Conservation (phyloP, 2,329 filamentous ascomycete genomes). For the Calonectria honghensis region DNA sequence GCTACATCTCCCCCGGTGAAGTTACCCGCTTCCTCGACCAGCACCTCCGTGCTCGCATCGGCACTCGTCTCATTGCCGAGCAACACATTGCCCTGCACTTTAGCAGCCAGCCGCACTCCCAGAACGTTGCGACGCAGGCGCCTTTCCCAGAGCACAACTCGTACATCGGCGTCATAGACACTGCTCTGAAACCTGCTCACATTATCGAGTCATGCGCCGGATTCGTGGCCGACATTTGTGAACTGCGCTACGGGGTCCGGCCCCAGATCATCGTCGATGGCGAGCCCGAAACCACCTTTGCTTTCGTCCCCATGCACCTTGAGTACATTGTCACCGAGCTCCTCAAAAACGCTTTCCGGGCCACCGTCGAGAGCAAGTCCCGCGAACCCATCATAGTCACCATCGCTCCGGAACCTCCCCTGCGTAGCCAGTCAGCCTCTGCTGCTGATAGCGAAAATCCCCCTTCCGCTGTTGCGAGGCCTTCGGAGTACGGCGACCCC, state of each 20-base stretch:
- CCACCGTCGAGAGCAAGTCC: slow-evolving; percentile 90
- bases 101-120: slow-evolving; percentile 80
- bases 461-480: slow-evolving; percentile 27
- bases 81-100: slow-evolving; percentile 95
- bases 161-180: slow-evolving; percentile 97
- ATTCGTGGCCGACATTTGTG: slow-evolving; percentile 96
- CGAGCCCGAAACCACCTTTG: slow-evolving; percentile 90
- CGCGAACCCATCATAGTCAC: slow-evolving; percentile 92
- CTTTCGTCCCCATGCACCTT: slow-evolving; percentile 95
- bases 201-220: slow-evolving; percentile 90
- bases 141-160: slow-evolving; percentile 73
- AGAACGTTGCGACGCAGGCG: slow-evolving; percentile 70
- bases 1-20: slow-evolving; percentile 88
- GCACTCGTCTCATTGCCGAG: slow-evolving; percentile 94
- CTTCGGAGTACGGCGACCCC: slow-evolving; percentile 57
- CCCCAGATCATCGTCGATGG: slow-evolving; percentile 89
- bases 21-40: slow-evolving; percentile 96
- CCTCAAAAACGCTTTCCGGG: slow-evolving; percentile 96
- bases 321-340: slow-evolving; percentile 98
- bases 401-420: slow-evolving; percentile 82
- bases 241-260: slow-evolving; percentile 93
- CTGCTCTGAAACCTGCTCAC: slow-evolving; percentile 85
- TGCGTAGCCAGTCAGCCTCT: slow-evolving; percentile 53
- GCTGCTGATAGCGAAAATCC: slow-evolving; percentile 45
- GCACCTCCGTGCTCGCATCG: slow-evolving; percentile 94